These are phyloP conservation scores for Murraya paniculata DNA, from an alignment of 345 rosid species.

Conservation along the genomic window DNA sequence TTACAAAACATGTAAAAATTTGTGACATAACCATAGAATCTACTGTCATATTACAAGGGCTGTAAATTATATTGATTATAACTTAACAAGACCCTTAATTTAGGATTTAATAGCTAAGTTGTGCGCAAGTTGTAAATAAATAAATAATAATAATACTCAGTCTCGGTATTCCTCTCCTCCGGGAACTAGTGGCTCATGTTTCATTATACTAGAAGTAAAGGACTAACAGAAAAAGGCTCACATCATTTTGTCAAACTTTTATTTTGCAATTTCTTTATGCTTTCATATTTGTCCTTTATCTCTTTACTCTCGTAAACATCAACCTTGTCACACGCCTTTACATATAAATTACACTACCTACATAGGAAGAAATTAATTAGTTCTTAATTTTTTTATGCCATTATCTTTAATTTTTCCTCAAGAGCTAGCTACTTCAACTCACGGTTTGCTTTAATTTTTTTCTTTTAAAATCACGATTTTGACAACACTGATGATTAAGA, in stretches of 20 bases:
- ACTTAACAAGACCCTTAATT: no score
- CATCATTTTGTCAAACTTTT: slow-evolving; percentile 14
- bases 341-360: no score
- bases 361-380: no score
- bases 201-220: not conserved
- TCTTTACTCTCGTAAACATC: not conserved
- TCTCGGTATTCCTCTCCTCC: not conserved
- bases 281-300: not conserved
- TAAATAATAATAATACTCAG: not conserved
- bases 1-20: no score
- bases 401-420: not conserved
- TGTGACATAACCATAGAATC: no score
- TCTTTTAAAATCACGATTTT: not conserved
- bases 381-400: not conserved
- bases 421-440: not conserved
- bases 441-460: not conserved
- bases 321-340: no score
- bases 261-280: not conserved
- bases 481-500: not conserved
- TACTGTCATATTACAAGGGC: no score
- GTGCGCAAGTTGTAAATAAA: not conserved
- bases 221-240: not conserved
- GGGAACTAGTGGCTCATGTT: not conserved
- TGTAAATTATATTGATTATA: no score
- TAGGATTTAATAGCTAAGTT: not conserved